These are phyloP conservation scores for Elsinoe ampelina DNA, from an alignment of 2,329 filamentous ascomycete species.

Conservation along the genomic window DNA sequence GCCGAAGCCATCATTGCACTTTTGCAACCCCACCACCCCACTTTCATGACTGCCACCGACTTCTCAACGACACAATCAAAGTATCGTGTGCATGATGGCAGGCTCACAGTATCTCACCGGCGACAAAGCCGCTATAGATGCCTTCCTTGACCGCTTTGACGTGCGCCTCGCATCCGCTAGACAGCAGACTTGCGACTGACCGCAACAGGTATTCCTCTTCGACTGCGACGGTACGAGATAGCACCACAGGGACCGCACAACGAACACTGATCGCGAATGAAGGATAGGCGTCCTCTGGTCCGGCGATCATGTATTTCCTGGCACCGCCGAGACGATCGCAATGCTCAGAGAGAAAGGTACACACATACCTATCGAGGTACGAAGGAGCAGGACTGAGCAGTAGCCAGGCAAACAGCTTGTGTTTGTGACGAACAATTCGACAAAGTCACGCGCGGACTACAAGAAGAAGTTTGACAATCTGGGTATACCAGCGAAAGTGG, in stretches of 20 bases:
- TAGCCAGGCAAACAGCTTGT: conserved; percentile 73
- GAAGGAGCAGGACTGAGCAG: background rate
- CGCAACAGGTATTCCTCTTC: conserved; percentile 70
- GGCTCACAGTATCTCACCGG: conserved; percentile 60
- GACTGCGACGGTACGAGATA: conserved; percentile 77
- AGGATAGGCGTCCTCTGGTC: conserved; percentile 87
- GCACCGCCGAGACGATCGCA: conserved; percentile 74
- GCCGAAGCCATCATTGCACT: background rate
- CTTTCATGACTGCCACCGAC: background rate
- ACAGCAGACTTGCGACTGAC: conserved; percentile 2
- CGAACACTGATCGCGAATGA: conserved; percentile 31
- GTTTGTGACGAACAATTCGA: conserved; percentile 98
- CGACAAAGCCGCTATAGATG: conserved; percentile 63
- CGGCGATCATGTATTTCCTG: conserved; percentile 79
- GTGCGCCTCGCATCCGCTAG: conserved; percentile 39
- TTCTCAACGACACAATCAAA: background rate
- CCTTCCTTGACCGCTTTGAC: conserved; percentile 86
- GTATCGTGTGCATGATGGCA: conserved; percentile 14
- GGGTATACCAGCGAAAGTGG: conserved; percentile 65
- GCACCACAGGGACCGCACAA: background rate
- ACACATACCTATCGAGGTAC: background rate
- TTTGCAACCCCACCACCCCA: conserved; percentile 1
- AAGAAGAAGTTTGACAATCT: conserved; percentile 78
- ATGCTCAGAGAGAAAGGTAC: conserved; percentile 74
- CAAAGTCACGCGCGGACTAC: conserved; percentile 88